These are phyloP conservation scores for Zymoseptoria tritici DNA, from an alignment of 2,329 filamentous ascomycete species.

Conservation along the genomic window DNA sequence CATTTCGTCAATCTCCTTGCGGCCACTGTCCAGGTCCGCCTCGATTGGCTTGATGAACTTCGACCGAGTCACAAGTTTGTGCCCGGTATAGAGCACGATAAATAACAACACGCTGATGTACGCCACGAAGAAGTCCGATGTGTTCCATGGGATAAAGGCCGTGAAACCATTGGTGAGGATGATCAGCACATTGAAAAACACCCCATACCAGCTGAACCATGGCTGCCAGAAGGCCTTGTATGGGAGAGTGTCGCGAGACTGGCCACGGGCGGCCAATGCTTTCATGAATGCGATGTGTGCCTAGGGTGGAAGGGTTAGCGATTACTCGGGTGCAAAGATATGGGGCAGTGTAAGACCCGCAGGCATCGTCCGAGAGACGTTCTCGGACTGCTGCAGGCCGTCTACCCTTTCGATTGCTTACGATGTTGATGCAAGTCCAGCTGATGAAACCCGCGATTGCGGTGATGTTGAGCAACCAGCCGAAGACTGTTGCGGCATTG, in stretches of 20 bases:
- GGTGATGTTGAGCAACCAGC: conserved; percentile 65
- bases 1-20: conserved; percentile 32
- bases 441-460: conserved; percentile 71
- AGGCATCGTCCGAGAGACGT: no score
- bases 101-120: conserved; percentile 70
- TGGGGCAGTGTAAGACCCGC: no score
- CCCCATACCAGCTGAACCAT: conserved; percentile 61
- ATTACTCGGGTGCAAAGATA: no score
- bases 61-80: conserved; percentile 55
- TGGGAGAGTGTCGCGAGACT: conserved; percentile 59
- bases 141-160: conserved; percentile 65
- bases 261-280: conserved; percentile 60
- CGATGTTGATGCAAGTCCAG: conserved; percentile 51
- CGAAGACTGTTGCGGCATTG: conserved; percentile 61
- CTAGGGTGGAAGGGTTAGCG: no score
- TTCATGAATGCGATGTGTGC: conserved; percentile 62
- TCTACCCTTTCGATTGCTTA: no score
- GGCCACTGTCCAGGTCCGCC: conserved; percentile 38
- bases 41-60: conserved; percentile 35
- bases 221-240: conserved; percentile 65
- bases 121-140: conserved; percentile 62
- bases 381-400: no score
- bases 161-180: conserved; percentile 69
- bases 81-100: conserved; percentile 60
- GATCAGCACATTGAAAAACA: conserved; percentile 61